Conservation (phyloP, 169 alveolate genomes). For the Eimeria zaria region DNA sequence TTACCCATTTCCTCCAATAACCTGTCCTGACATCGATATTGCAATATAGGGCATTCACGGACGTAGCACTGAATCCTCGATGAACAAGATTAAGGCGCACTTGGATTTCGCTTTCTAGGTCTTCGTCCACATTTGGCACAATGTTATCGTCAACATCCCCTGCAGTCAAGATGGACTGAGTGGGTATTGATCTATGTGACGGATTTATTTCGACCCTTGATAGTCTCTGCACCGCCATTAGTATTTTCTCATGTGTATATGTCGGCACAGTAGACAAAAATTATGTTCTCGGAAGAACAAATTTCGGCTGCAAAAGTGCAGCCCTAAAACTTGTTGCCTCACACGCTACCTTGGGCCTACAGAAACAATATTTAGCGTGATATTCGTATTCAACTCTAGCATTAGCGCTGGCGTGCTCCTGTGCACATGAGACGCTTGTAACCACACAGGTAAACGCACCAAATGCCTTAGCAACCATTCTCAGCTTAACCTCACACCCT, state of each 20-base stretch:
- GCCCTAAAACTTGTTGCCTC: constrained; percentile 31
- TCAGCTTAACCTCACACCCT: neutral
- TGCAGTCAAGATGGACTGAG: constrained; percentile 78
- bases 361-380: constrained; percentile 14
- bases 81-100: constrained; percentile 58
- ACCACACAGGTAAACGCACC: neutral
- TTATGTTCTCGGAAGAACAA: neutral
- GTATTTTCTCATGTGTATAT: constrained; percentile 7
- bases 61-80: constrained; percentile 52
- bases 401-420: neutral
- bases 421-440: neutral
- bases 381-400: neutral
- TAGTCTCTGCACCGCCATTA: constrained; percentile 33
- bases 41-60: constrained; percentile 55
- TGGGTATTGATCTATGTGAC: constrained; percentile 29
- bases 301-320: constrained; percentile 63
- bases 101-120: constrained; percentile 39
- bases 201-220: constrained; percentile 17
- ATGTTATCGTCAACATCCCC: constrained; percentile 35
- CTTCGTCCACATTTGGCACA: neutral
- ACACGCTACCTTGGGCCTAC: neutral
- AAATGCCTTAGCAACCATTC: neutral
- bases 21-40: neutral
- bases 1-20: neutral
- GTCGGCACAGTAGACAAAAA: constrained; percentile 28